phyloP scores from a whole-genome alignment of 2,329 filamentous ascomycete species.

The Rhynchosporium agropyri region DNA sequence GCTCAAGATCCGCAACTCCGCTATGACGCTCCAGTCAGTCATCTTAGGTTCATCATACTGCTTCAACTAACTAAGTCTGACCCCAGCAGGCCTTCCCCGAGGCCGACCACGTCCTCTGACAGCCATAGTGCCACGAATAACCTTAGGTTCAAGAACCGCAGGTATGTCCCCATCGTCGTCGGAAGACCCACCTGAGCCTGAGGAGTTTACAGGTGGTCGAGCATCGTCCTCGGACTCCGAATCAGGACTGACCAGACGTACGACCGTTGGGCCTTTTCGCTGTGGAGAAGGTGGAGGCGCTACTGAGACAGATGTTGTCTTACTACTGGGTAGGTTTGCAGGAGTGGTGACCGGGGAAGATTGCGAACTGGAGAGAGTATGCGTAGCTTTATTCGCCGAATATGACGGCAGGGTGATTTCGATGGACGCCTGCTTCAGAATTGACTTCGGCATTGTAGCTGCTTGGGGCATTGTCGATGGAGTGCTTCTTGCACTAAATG shows the following conservation, averaged over 20 bases:
- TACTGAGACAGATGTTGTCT: slow-evolving; percentile 12
- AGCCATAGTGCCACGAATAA: slow-evolving; percentile 15
- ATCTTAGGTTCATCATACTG: not conserved
- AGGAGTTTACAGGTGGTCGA: slow-evolving; percentile 2
- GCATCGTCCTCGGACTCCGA: slow-evolving; percentile 27
- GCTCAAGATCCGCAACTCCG: not conserved
- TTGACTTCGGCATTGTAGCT: slow-evolving; percentile 18
- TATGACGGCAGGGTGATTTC: slow-evolving; percentile 15
- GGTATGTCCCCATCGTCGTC: slow-evolving; percentile 30
- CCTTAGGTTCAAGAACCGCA: slow-evolving; percentile 13
- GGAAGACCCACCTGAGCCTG: slow-evolving; percentile 25
- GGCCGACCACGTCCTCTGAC: slow-evolving; percentile 16
- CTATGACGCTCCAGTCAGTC: not conserved
- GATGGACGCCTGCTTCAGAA: slow-evolving; percentile 20
- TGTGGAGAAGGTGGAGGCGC: not conserved
- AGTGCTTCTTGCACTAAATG: slow-evolving; percentile 20
- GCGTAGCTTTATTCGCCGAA: not conserved
- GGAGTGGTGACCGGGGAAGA: not conserved
- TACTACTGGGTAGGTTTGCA: slow-evolving; percentile 11
- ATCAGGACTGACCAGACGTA: slow-evolving; percentile 34
- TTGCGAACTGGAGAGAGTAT: not conserved
- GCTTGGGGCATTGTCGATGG: slow-evolving; percentile 5
- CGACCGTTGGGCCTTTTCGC: slow-evolving; percentile 33
- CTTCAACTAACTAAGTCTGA: not conserved
- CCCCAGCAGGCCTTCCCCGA: slow-evolving; percentile 6